These are phyloP conservation scores for Penicillium sp. DNA, from an alignment of 2,329 filamentous ascomycete species.

Conservation along the genomic window DNA sequence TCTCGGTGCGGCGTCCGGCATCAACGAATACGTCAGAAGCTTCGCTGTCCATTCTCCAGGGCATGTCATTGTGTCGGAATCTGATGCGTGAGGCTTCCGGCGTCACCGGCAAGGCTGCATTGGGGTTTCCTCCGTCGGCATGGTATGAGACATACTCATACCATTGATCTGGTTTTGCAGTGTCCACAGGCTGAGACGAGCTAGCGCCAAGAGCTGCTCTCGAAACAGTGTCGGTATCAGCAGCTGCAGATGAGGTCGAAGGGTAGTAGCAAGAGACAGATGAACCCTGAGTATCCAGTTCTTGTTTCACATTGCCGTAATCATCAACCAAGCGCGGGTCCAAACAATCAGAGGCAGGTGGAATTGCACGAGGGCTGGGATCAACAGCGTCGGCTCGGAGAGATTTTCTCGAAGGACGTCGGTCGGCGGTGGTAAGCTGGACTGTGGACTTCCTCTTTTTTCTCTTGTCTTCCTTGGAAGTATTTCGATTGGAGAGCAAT, in stretches of 20 bases:
- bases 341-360: constrained; percentile 19
- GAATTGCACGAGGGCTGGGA: constrained; percentile 1
- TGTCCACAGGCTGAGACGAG: neutral
- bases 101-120: constrained; percentile 8
- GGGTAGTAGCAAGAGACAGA: constrained; percentile 6
- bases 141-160: neutral
- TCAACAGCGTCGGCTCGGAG: neutral
- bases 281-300: neutral
- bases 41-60: constrained; percentile 6
- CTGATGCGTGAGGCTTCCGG: constrained; percentile 7
- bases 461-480: constrained; percentile 66
- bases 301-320: constrained; percentile 6
- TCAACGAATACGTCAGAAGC: constrained; percentile 18
- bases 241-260: neutral
- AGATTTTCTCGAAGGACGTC: constrained; percentile 5
- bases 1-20: constrained; percentile 1
- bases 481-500: constrained; percentile 72
- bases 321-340: constrained; percentile 28
- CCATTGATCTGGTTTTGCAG: neutral
- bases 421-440: neutral
- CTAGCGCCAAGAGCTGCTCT: neutral
- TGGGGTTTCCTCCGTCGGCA: neutral
- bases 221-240: neutral
- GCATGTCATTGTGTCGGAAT: neutral
- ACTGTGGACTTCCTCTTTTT: constrained; percentile 40